phyloP scores from a whole-genome alignment of 2,329 filamentous ascomycete species.

The Aspergillus ustus region DNA sequence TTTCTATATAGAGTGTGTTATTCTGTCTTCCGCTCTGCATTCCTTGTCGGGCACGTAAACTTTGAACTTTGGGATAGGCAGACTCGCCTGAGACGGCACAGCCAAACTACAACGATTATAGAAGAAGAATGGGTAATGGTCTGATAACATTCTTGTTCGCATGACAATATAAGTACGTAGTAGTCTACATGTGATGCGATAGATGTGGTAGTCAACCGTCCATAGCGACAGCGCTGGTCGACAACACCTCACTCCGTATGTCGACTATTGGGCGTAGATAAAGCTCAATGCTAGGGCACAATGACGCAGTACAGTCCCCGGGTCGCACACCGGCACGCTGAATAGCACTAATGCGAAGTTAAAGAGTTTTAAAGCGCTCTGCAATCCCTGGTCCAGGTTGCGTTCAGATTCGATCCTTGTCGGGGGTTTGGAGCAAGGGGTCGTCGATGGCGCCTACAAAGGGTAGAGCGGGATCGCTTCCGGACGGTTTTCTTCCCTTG shows the following conservation, averaged over 20 bases:
- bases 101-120: too few relatives aligned
- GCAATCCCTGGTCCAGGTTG: background rate
- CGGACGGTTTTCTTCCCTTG: background rate
- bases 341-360: background rate
- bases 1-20: constrained; percentile 6
- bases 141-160: background rate
- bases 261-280: background rate
- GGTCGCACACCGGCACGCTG: background rate
- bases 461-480: background rate
- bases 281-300: background rate
- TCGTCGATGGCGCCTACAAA: background rate
- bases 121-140: background rate
- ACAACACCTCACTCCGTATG: background rate
- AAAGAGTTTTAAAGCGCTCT: background rate
- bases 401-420: background rate
- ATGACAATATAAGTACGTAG: background rate
- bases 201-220: background rate
- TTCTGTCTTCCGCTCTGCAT: background rate
- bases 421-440: background rate
- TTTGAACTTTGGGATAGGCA: too few relatives aligned
- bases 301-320: background rate
- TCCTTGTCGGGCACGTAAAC: background rate
- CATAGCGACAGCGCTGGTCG: background rate
- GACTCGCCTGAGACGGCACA: too few relatives aligned
- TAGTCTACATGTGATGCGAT: background rate